Base-by-base conservation (phyloP, 257 asterid species). In the Petrea volubilis region DNA sequence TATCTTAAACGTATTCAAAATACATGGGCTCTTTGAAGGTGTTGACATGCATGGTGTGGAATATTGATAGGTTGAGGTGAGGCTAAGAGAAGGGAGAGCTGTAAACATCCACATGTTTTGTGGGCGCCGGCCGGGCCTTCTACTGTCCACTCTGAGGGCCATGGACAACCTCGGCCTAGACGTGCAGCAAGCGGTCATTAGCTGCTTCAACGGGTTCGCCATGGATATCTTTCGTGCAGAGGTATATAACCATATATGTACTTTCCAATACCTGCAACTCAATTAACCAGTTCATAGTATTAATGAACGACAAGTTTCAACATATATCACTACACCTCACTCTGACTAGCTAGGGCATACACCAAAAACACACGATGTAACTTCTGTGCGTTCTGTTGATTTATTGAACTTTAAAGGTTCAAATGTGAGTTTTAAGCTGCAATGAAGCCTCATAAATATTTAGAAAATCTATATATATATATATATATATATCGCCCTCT, bases 61-160 rank as follows among this genome's bases (percentile, higher is more conserved):
- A 23, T 31, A 50, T 41, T n/a, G 23, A 77, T 72, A 88, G 96
- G 90, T 88, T 50, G 96, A 88, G 77, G 96, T 88, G 36, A 76
- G 87, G 75, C 68, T 80, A 53, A 83, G 87, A 72, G 96, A 86
- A 79, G 96, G 90, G 57, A 79, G 85, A 75, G 91, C 87, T 0
- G 89, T 88, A n/a, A 86, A 84, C 68, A 85, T 88, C 46, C 96
- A 86, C 70, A 88, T 88, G 96, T 78, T 86, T 9, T 82, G 96
- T 56, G 84, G 91, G 11, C 78, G 87, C 23, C 81, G 83, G 44
- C 93, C 84, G 1, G 93, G 93, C 62, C 71, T 88, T 46, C 69
- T 88, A 3, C 85, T 82, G 8, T 88, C 93, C 18, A 86, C 87
- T 36, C 64, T 88, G 84, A 79, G 84, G 76, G 87, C 96, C 43